Conservation (phyloP, 306 rosid species). For the Casuarina equisetifolia region DNA sequence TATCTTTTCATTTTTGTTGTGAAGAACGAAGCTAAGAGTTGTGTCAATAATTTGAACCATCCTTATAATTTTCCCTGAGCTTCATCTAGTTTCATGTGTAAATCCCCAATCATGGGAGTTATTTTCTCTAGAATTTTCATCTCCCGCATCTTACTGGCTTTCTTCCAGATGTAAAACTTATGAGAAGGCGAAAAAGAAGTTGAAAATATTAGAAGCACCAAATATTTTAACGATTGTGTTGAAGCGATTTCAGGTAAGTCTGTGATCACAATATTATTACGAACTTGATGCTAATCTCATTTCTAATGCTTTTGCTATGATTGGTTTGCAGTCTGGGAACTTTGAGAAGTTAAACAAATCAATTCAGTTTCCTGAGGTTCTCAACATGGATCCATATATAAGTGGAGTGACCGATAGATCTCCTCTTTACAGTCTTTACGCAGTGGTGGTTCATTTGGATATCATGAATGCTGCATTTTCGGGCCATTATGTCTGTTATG, state of each 20-base stretch:
- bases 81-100: not conserved
- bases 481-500: conserved; percentile 80
- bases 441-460: conserved; percentile 82
- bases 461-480: conserved; percentile 64
- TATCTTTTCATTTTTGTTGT: not conserved
- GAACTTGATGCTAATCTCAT: conserved; percentile 5
- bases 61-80: not conserved
- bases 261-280: conserved; percentile 11
- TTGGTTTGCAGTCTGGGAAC: conserved; percentile 62
- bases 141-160: conserved; percentile 8
- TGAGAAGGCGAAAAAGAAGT: conserved; percentile 74
- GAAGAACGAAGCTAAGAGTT: not conserved
- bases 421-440: conserved; percentile 66
- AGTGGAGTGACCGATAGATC: conserved; percentile 51
- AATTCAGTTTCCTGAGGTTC: conserved; percentile 60
- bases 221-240: conserved; percentile 77
- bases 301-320: conserved; percentile 29
- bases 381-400: conserved; percentile 71
- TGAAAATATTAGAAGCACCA: conserved; percentile 73
- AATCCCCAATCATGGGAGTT: not conserved
- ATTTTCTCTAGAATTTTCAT: not conserved
- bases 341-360: conserved; percentile 70
- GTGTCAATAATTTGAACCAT: not conserved
- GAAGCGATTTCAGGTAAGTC: conserved; percentile 71
- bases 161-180: conserved; percentile 64